Evolutionary conservation across 1,139 yeast genomes (phyloP).

Genomic region (Geotrichum candidum): DNA sequence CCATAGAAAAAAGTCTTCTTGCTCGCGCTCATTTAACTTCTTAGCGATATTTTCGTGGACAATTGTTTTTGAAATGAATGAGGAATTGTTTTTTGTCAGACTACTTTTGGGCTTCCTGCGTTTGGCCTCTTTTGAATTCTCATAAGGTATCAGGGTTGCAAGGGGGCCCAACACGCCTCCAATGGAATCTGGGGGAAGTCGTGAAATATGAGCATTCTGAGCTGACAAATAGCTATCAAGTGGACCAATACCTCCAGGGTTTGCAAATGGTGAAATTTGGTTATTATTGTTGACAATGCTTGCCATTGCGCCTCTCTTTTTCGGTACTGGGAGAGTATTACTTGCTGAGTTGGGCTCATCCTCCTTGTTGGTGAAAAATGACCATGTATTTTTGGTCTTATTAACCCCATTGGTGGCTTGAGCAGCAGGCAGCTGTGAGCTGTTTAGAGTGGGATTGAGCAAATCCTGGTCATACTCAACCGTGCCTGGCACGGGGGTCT

Average conservation of each 20-base stretch:
- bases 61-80: slow-evolving; percentile 37
- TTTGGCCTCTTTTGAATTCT: slow-evolving; percentile 16
- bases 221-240: background rate
- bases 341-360: background rate
- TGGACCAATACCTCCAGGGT: background rate
- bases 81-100: slow-evolving; percentile 36
- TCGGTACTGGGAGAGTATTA: background rate
- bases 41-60: slow-evolving; percentile 35
- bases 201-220: background rate
- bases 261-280: background rate
- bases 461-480: slow-evolving; percentile 7
- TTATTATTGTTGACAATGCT: background rate
- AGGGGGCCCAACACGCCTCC: slow-evolving; percentile 6
- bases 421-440: background rate
- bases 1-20: slow-evolving; percentile 31
- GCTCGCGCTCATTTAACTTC: slow-evolving; percentile 32
- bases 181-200: slow-evolving; percentile 7
- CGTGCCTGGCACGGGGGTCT: slow-evolving; percentile 14
- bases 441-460: slow-evolving; percentile 5
- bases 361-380: background rate
- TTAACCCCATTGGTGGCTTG: background rate
- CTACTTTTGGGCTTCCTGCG: slow-evolving; percentile 32
- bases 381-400: background rate
- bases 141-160: background rate
- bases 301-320: background rate